phyloP scores from a whole-genome alignment of 371 early-diverging fungal genomes.

The Furculomyces boomerangus region DNA sequence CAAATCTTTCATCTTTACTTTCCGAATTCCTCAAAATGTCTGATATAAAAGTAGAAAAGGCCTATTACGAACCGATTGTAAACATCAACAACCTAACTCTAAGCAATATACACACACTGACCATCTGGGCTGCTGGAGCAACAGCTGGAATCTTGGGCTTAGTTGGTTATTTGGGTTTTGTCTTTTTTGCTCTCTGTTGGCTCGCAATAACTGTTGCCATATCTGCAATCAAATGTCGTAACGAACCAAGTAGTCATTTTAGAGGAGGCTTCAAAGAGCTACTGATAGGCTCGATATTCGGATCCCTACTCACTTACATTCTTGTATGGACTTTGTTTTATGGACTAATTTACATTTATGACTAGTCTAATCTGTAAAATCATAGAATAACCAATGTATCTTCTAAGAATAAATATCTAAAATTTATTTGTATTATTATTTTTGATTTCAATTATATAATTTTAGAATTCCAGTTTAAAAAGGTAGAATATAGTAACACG shows the following conservation, averaged over 20 bases:
- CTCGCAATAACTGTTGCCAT: constrained; percentile 9
- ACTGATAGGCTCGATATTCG: constrained; percentile 12
- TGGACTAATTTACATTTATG: constrained; percentile 12
- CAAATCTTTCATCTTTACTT: too few species aligned
- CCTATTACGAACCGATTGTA: constrained; percentile 13
- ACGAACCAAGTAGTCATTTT: constrained; percentile 13
- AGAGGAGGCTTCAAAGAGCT: constrained; percentile 18
- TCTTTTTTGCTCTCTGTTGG: constrained; percentile 18
- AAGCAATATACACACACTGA: constrained; percentile 20
- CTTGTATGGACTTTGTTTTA: constrained; percentile 22
- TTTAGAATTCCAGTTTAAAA: too few species aligned
- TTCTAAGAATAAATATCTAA: too few species aligned
- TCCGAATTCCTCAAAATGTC: too few species aligned
- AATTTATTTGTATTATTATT: too few species aligned
- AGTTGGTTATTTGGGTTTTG: constrained; percentile 20
- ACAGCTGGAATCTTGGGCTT: constrained; percentile 21
- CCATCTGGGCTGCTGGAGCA: constrained; percentile 21
- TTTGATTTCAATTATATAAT: too few species aligned
- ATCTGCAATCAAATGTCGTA: constrained; percentile 13
- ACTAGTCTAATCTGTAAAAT: not conserved
- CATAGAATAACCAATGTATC: too few species aligned
- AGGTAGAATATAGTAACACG: too few species aligned
- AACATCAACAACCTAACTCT: constrained; percentile 15
- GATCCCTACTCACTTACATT: constrained; percentile 20
- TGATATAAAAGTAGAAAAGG: too few species aligned